Percentiles rank a stretch among this genome's conserved stretches.
phyloP scores from a whole-genome alignment of 495 filamentous ascomycete species.

The Hyaloscypha variabilis region DNA sequence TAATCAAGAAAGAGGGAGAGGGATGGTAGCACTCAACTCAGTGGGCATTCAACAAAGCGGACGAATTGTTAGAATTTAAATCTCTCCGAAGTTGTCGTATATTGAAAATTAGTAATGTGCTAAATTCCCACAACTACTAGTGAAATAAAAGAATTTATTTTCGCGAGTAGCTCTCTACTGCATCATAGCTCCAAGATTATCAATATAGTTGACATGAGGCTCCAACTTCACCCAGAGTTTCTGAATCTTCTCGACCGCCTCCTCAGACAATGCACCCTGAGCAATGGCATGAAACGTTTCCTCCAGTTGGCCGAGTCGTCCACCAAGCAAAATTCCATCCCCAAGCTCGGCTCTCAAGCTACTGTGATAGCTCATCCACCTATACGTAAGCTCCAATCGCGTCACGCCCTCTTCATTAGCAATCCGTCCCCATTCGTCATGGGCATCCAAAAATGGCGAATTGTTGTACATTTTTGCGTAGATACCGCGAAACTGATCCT shows the following conservation, averaged over 20 bases:
- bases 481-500: constrained; percentile 33
- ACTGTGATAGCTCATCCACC: constrained; percentile 60
- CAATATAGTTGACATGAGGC: constrained; percentile 14
- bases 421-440: constrained; percentile 50
- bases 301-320: constrained; percentile 48
- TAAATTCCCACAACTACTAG: too few species aligned
- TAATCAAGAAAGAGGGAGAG: too few species aligned
- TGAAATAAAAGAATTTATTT: too few species aligned
- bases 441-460: constrained; percentile 39
- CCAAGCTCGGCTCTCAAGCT: constrained; percentile 46
- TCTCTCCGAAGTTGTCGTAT: too few species aligned
- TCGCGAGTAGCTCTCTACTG: background rate
- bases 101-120: too few species aligned
- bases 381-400: constrained; percentile 54
- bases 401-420: constrained; percentile 44
- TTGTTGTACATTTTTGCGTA: constrained; percentile 49
- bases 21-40: too few species aligned
- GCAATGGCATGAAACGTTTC: constrained; percentile 49
- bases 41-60: too few species aligned
- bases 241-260: constrained; percentile 45
- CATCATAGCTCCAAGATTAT: background rate
- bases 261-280: constrained; percentile 50
- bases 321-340: constrained; percentile 58
- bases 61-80: too few species aligned
- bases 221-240: constrained; percentile 46